Evolutionary conservation across 805 yeast species (phyloP), one percentile per base, ranked within the genome.

Genomic region (Nakazawaea pomicola): DNA sequence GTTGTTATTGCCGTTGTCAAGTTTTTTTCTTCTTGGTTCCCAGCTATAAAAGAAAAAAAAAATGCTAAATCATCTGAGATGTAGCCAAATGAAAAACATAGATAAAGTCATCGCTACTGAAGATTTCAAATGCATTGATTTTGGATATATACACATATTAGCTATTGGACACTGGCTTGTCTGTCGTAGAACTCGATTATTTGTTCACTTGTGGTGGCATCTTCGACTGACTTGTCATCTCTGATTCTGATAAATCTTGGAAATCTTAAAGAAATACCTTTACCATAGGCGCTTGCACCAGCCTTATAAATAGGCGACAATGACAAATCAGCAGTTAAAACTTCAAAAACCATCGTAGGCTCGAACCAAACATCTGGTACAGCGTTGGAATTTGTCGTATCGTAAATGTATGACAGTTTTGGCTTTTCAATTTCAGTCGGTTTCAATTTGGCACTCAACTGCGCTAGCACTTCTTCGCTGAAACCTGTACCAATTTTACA

Each of bases 401-500:
- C 93, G 56, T 75, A 87, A 1, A 80, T 70, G 47, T 75, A 77
- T 41, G 80, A 83, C 0, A 83, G 68, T 49, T 79, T 83, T 2
- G 95, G 83, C n/a, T 58, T 64, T 0, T 64, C 54, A 11, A 78
- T 72, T 40, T 79, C 93, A 0, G 88, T 78, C 3, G 86, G 81
- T 31, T 80, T 76, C 44, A 93, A 68, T 36, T 68, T 68, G 19
- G 71, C 74, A 52, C 80, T 69, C 24, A 93, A 58, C 20, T 62
- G 62, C 27, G 76, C 77, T 43, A 93, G 68, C 54, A 80, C 74
- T 49, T 83, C 97, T 49, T 93, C 99, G 30, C 89, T 77, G 56
- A 93, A 93, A 0, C 99, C 99, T 0, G 99, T 93, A 36, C 99
- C 99, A 41, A 95, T 90, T 59, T 93, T 93, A 65, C 99, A 93